phyloP scores from a whole-genome alignment of 2,329 filamentous ascomycete genomes.

The Xylaria sp. region DNA sequence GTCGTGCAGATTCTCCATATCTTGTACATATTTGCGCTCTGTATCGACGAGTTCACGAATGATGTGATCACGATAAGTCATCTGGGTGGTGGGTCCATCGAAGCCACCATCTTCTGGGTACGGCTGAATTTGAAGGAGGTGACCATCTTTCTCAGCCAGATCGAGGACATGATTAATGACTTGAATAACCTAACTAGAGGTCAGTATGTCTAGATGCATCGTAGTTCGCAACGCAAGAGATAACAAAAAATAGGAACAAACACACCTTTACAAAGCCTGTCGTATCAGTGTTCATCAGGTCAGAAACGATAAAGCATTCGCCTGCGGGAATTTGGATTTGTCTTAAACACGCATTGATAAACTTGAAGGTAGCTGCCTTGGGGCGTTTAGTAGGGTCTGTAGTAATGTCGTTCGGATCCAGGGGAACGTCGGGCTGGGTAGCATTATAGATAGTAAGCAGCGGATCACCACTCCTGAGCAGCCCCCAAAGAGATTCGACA shows the following conservation, averaged over 20 bases:
- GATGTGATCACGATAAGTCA: conserved; percentile 84
- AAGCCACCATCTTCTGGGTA: conserved; percentile 65
- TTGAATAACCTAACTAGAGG: conserved; percentile 75
- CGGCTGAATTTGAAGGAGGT: conserved; percentile 72
- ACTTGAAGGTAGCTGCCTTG: conserved; percentile 91
- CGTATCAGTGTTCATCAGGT: conserved; percentile 93
- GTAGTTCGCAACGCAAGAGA: neutral
- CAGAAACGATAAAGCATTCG: conserved; percentile 91
- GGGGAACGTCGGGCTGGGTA: conserved; percentile 74
- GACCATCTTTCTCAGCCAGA: conserved; percentile 79
- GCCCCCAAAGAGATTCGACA: conserved; percentile 90
- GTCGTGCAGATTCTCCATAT: conserved; percentile 91
- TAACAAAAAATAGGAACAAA: conserved; percentile 24
- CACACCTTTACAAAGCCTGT: conserved; percentile 94
- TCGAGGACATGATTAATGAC: conserved; percentile 94
- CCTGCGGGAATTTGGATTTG: conserved; percentile 81
- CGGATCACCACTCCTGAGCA: conserved; percentile 84
- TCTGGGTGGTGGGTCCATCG: conserved; percentile 71
- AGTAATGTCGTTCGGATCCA: conserved; percentile 72
- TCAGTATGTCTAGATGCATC: conserved; percentile 26
- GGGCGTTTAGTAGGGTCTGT: conserved; percentile 77
- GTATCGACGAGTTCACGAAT: conserved; percentile 92
- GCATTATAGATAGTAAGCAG: conserved; percentile 91
- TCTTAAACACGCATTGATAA: conserved; percentile 87
- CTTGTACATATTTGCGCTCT: conserved; percentile 97